Base-by-base conservation (phyloP, 768 basidiomycete genomes). In the Roridomyces roridus region DNA sequence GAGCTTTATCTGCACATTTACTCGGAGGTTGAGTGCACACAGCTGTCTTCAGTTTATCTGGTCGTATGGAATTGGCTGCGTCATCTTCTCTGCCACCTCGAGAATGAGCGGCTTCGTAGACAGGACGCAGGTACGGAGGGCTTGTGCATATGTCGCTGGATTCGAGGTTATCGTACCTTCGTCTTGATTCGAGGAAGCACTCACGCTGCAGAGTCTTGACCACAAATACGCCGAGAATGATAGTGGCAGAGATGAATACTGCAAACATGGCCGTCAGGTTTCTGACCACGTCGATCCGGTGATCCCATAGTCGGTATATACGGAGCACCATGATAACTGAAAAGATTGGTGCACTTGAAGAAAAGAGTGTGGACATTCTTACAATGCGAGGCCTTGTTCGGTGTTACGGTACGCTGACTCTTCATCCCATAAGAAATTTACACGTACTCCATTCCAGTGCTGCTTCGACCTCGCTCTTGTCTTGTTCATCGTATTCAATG, bases 221-320 rank as follows among this genome's bases (percentile, higher is more conserved):
- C 8, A 29, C 29, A n/a, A 55, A 55, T 15, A 55, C 20, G 10
- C 53, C 53, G 17, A 55, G 46, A 20, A 55, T 36, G 4, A 28
- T 34, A 0, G n/a, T 42, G 3, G 46, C 20, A 4, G 46, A 23
- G 23, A 55, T 42, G 21, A 26, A 55, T 9, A 47, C 31, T 9
- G 29, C 15, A 10, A 55, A 55, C 5, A 15, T 21, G 20, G 39
- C 5, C 5, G 25, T 48, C 14, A 47, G 46, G 5, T 24, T 24
- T n/a, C 53, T 36, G 10, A 39, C 53, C 3, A 55, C 39, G 21
- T 20, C 34, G 1, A 3, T 15, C n/a, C 53, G 29, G 21, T 23
- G 45, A 26, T 55, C 53, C 53, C 53, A 54, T 4, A 54, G 21
- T 3, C 23, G 17, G 20, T 54, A 3, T n/a, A 46, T 6, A 46